Evolutionary conservation across 495 filamentous ascomycete species (phyloP).

Genomic region (Penicillium subrubescens): DNA sequence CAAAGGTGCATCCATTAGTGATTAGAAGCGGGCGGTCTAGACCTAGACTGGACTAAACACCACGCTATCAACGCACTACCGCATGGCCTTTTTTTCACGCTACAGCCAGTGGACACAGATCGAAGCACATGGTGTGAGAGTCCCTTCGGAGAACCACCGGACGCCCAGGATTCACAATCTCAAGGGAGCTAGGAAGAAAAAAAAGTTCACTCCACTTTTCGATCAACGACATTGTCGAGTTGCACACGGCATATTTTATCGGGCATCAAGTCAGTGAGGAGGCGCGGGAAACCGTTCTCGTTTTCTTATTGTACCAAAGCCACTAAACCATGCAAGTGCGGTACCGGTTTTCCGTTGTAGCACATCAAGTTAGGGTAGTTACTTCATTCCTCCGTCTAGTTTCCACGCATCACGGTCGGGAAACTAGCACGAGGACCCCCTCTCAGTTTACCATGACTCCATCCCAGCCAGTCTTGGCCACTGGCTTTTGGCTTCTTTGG

Average conservation of each 20-base stretch:
- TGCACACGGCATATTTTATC: neutral
- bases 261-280: neutral
- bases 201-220: neutral
- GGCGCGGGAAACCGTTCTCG: neutral
- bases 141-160: neutral
- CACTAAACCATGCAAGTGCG: constrained; percentile 1
- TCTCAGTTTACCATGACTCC: neutral
- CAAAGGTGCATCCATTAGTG: neutral
- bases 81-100: neutral
- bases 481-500: neutral
- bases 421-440: constrained; percentile 2
- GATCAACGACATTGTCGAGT: neutral
- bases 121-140: neutral
- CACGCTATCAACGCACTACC: constrained; percentile 9
- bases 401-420: constrained; percentile 4
- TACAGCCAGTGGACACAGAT: neutral
- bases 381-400: neutral
- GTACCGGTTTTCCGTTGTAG: neutral
- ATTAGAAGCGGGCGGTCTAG: constrained; percentile 5
- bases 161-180: neutral
- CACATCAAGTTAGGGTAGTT: neutral
- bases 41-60: neutral
- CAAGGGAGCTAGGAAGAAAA: neutral
- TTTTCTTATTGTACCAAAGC: neutral
- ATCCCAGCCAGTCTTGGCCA: neutral